A percentile compares a stretch with the other conserved stretches of the same genome.
phyloP scores from a whole-genome alignment of 192 early-diverging fungal genomes.

The Powellomyces hirtus region DNA sequence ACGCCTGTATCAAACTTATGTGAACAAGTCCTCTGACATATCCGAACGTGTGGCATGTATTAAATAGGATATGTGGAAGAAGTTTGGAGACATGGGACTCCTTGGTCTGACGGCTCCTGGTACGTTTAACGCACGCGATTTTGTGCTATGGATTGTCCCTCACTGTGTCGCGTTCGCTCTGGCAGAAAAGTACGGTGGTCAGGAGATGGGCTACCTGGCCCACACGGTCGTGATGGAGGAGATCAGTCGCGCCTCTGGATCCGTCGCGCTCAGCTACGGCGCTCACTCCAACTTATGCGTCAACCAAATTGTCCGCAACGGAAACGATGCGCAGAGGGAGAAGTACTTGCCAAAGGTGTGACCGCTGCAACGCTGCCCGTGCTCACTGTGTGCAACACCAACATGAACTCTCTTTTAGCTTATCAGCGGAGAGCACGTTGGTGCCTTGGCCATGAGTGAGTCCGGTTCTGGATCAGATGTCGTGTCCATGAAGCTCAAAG shows the following conservation, averaged over 20 bases:
- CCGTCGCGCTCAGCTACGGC: conserved; percentile 90
- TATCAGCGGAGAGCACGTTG: conserved; percentile 83
- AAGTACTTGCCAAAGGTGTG: conserved; percentile 83
- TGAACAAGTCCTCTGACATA: no score
- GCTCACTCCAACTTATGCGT: conserved; percentile 97
- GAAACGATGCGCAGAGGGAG: conserved; percentile 77
- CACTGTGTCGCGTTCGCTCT: no score
- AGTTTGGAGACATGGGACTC: conserved; percentile 94
- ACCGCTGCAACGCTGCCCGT: no score
- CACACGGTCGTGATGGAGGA: conserved; percentile 94
- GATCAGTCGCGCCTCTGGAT: conserved; percentile 81
- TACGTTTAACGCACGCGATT: conserved; percentile 15
- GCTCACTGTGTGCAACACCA: no score
- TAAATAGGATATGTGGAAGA: conserved; percentile 88
- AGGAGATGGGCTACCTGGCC: conserved; percentile 84
- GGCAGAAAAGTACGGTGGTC: conserved; percentile 82
- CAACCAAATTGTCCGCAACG: conserved; percentile 93
- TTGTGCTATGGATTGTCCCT: not conserved
- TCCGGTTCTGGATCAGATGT: conserved; percentile 88
- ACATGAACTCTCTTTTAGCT: conserved; percentile 54
- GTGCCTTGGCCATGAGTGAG: conserved; percentile 94
- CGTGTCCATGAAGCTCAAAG: conserved; percentile 82
- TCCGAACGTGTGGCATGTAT: not conserved
- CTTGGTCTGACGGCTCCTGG: conserved; percentile 84
- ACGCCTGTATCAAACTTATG: no score